Conservation (phyloP, 371 early-diverging fungal species). For the Saksenaea oblongispora region DNA sequence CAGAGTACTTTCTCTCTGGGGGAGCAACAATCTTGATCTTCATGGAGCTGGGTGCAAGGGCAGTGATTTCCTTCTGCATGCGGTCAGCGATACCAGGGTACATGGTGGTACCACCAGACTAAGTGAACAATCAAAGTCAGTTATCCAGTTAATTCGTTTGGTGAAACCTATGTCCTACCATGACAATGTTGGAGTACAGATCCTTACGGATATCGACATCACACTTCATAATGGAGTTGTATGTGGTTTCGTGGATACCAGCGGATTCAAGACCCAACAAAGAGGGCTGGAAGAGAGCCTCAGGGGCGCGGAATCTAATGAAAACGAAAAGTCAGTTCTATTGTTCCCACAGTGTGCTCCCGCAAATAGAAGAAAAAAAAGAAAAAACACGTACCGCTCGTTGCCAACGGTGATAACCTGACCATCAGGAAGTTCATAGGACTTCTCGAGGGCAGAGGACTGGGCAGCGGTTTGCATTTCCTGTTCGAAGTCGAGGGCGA, state of each 20-base stretch:
- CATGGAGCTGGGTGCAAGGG: slow-evolving; percentile 97
- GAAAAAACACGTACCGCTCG: slow-evolving; percentile 69
- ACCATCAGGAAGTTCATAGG: slow-evolving; percentile 99
- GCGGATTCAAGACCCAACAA: slow-evolving; percentile 89
- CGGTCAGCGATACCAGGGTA: slow-evolving; percentile 98
- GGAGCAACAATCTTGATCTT: slow-evolving; percentile 99
- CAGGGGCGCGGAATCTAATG: slow-evolving; percentile 94
- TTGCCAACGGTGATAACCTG: slow-evolving; percentile 98
- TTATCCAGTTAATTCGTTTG: not conserved
- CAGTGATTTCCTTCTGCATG: slow-evolving; percentile 98
- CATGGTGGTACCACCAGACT: slow-evolving; percentile 86
- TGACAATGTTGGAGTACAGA: slow-evolving; percentile 95
- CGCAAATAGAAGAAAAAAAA: not conserved
- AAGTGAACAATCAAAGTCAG: slow-evolving; percentile 8
- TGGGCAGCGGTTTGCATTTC: slow-evolving; percentile 96
- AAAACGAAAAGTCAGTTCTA: slow-evolving; percentile 3
- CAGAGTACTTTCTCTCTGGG: slow-evolving; percentile 99
- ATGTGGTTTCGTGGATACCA: slow-evolving; percentile 96
- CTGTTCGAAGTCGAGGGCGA: slow-evolving; percentile 98
- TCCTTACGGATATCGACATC: slow-evolving; percentile 98
- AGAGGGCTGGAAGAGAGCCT: slow-evolving; percentile 99
- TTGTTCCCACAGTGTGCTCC: not conserved
- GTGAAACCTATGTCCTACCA: slow-evolving; percentile 28
- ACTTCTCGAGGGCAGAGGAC: slow-evolving; percentile 94
- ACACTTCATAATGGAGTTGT: slow-evolving; percentile 97